Evolutionary conservation across 257 asterid genomes (phyloP), one percentile per base, ranked within the genome.

Genomic region (Misopates orontium): DNA sequence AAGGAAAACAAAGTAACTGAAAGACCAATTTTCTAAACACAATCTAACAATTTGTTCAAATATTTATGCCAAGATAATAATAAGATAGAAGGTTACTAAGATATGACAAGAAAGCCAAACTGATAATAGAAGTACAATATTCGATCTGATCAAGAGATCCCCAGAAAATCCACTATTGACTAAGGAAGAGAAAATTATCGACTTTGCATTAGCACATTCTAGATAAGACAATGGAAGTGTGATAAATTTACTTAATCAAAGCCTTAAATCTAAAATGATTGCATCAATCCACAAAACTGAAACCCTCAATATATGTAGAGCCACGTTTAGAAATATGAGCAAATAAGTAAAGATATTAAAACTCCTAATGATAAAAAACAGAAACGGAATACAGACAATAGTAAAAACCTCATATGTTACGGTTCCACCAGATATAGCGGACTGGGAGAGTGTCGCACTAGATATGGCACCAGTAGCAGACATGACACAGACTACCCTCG

Each of bases 381-480:
- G 18, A 22, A 42, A 58, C 16, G 4, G 14, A 25, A 40, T 22
- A 10, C 50, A 28, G 4, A 62, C 7, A 13, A 1, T 6, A 53
- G 14, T 8, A 0, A 41, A 72, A 57, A 77, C 79, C 79, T 77
- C 71, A 10, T 69, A 60, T 48, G n/a, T 64, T 16, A 57, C 65
- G 0, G 60, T 73, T 56, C 75, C 74, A 2, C 71, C 79, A 9
- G 68, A n/a, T n/a, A n/a, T n/a, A n/a, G n/a, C n/a, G n/a, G n/a
- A 58, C 59, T 57, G 17, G 60, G 44, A 13, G n/a, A 77, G 68
- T 0, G 74, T 58, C 50, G 60, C 71, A 18, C 23, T 54, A 39
- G 79, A 66, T 40, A 77, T 11, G 12, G 61, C 55, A 42, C 82
- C 82, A 49, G 0, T 49, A 2, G 69, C 77, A 19, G 77, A 48